phyloP scores from a whole-genome alignment of 148 eudicot species.

The Diospyros kaki region DNA sequence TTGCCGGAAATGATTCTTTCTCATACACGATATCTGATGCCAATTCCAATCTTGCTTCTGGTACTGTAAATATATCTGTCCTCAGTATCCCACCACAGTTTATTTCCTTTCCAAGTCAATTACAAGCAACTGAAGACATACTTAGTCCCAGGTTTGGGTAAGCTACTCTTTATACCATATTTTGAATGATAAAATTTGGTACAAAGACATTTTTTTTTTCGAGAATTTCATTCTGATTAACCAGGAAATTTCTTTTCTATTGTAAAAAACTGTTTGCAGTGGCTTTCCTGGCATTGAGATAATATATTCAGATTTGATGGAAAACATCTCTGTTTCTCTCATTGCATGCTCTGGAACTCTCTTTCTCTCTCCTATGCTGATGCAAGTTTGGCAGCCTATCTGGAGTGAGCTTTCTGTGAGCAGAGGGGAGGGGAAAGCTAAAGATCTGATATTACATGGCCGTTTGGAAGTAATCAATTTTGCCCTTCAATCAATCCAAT shows the following conservation, averaged over 20 bases:
- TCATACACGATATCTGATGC: conserved; percentile 52
- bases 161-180: background rate
- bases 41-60: conserved; percentile 63
- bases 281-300: conserved; percentile 73
- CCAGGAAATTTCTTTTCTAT: conserved; percentile 1
- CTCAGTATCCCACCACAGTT: conserved; percentile 92
- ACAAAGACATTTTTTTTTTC: background rate
- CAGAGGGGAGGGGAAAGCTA: conserved; percentile 30
- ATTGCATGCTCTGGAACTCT: conserved; percentile 54
- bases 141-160: conserved; percentile 78
- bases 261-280: conserved; percentile 31
- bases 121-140: conserved; percentile 67
- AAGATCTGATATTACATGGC: conserved; percentile 51
- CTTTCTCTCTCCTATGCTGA: conserved; percentile 60
- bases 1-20: conserved; percentile 77
- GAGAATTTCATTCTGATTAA: background rate
- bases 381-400: conserved; percentile 73
- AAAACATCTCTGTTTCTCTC: conserved; percentile 59
- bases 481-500: conserved; percentile 76
- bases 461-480: conserved; percentile 68
- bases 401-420: conserved; percentile 48
- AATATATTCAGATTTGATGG: conserved; percentile 53
- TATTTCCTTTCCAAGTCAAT: conserved; percentile 51
- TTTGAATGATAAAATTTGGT: background rate
- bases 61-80: conserved; percentile 46